Evolutionary conservation across 257 asterid species (phyloP).

Genomic region (Scutellaria barbata): DNA sequence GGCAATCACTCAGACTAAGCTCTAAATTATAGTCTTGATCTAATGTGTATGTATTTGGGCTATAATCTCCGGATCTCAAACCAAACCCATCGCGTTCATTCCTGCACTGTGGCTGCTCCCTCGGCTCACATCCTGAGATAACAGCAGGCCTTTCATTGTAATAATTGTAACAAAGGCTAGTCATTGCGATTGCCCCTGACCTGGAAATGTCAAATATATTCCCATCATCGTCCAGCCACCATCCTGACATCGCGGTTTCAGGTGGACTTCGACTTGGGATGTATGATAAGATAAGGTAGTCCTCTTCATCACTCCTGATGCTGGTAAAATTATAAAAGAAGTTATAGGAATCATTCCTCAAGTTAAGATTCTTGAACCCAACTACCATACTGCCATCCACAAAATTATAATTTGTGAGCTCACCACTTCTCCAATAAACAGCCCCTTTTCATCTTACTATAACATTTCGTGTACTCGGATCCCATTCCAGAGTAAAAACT

Average conservation of each 20-base stretch:
- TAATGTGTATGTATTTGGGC: no score
- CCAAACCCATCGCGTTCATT: constrained; percentile 25
- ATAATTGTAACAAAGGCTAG: constrained; percentile 40
- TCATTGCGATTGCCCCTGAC: not conserved
- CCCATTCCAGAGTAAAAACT: constrained; percentile 54
- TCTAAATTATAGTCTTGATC: not conserved
- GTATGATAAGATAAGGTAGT: constrained; percentile 32
- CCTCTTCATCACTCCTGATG: constrained; percentile 19
- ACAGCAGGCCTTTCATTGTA: not conserved
- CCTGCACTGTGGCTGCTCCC: constrained; percentile 46
- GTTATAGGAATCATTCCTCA: no score
- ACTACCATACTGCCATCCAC: not conserved
- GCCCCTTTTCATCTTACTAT: constrained; percentile 40
- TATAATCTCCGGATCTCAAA: constrained; percentile 17
- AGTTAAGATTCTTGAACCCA: no score
- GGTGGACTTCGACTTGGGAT: not conserved
- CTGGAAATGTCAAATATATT: constrained; percentile 2
- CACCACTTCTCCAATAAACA: constrained; percentile 49
- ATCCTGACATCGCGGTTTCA: constrained; percentile 32
- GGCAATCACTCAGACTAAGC: constrained; percentile 49
- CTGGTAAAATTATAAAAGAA: no score
- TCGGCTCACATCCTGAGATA: constrained; percentile 32
- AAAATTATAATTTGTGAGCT: constrained; percentile 23
- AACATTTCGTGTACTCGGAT: constrained; percentile 29
- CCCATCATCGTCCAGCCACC: constrained; percentile 34